These are phyloP conservation scores for Syzygium malaccense DNA, from an alignment of 441 rosid genomes.

Conservation along the genomic window DNA sequence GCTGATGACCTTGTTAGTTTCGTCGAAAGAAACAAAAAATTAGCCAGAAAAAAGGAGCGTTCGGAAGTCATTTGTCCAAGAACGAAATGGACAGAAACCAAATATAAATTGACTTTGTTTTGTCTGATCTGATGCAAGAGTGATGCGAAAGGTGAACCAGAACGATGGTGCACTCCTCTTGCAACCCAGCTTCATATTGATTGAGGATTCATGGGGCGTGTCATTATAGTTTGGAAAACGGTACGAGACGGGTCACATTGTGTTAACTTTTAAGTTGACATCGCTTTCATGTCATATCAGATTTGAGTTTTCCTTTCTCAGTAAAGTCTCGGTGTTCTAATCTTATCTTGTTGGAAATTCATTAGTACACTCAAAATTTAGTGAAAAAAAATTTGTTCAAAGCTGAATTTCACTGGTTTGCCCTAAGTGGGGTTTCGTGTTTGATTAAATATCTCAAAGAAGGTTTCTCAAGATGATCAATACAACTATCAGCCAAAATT, in stretches of 20 bases:
- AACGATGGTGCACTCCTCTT: neutral
- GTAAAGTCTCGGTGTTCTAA: neutral
- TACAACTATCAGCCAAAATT: neutral
- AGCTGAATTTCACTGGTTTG: neutral
- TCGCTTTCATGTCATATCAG: neutral
- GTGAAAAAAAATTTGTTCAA: neutral
- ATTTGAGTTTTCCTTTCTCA: neutral
- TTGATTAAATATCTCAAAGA: neutral
- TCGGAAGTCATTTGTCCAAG: neutral
- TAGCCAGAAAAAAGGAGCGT: neutral
- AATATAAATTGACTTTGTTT: neutral
- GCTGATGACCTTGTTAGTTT: neutral
- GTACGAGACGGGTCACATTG: neutral
- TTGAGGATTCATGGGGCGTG: neutral
- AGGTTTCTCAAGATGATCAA: neutral
- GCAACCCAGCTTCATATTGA: neutral
- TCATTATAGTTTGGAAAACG: neutral
- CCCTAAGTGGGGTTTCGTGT: neutral
- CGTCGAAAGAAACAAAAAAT: neutral
- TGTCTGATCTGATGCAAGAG: neutral
- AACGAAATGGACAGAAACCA: neutral
- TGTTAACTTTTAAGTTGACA: neutral
- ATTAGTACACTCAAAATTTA: neutral
- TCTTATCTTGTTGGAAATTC: neutral
- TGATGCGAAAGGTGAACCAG: neutral